These are phyloP conservation scores for Spatholobus suberectus DNA, from an alignment of 306 rosid species.

Conservation along the genomic window DNA sequence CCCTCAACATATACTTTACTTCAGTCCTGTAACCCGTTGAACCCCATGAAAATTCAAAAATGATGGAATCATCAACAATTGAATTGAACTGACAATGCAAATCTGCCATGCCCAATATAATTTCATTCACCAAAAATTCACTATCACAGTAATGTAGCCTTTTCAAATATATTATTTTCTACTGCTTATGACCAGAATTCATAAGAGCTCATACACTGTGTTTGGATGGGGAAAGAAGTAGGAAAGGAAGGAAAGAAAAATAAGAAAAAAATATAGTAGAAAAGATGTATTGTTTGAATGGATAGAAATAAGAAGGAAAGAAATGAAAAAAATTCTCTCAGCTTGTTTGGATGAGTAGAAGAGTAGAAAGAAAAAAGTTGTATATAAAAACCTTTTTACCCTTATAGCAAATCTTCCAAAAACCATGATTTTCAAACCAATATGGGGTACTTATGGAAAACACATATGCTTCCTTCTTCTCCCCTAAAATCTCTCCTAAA, in stretches of 20 bases:
- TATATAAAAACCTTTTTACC: background rate
- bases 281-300: background rate
- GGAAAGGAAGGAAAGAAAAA: background rate
- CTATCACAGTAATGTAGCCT: background rate
- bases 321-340: background rate
- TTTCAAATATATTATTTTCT: constrained; percentile 7
- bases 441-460: background rate
- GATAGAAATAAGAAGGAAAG: background rate
- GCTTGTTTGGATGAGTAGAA: background rate
- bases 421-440: background rate
- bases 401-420: background rate
- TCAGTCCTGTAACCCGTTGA: background rate
- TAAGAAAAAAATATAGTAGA: background rate
- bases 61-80: constrained; percentile 11
- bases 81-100: background rate
- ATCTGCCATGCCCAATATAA: background rate
- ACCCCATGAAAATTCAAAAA: constrained; percentile 6
- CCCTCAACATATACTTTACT: constrained; percentile 5
- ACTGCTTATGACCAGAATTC: background rate
- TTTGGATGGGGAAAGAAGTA: background rate
- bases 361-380: background rate
- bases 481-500: background rate
- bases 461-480: background rate
- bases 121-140: background rate
- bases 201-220: background rate